phyloP scores from a whole-genome alignment of 345 rosid genomes.

The Eucalyptus coolabah region DNA sequence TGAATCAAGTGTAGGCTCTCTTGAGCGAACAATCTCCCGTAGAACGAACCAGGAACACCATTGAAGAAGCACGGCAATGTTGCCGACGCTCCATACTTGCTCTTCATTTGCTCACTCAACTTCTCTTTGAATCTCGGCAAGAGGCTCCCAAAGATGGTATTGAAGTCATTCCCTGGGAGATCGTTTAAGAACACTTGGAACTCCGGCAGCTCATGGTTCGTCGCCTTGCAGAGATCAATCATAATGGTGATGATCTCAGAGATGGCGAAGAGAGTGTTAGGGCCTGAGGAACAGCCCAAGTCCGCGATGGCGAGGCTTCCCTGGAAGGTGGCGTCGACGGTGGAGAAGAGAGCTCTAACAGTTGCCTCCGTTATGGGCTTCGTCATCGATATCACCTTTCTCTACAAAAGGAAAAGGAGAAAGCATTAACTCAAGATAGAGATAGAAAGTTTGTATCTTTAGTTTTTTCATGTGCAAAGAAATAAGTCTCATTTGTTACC shows the following conservation, averaged over 20 bases:
- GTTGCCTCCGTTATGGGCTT: not conserved
- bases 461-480: not conserved
- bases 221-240: not conserved
- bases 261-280: not conserved
- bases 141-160: not conserved
- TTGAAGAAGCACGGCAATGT: not conserved
- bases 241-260: not conserved
- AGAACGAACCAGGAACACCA: conserved; percentile 40
- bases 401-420: not conserved
- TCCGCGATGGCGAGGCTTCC: not conserved
- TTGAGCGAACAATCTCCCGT: conserved; percentile 23
- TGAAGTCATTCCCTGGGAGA: conserved; percentile 32
- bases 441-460: not conserved
- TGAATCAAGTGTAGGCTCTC: conserved; percentile 24
- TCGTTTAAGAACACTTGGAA: conserved; percentile 34
- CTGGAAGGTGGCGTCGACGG: not conserved
- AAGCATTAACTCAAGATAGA: too few relatives aligned
- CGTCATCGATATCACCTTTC: not conserved
- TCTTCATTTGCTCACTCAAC: not conserved
- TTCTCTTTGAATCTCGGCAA: not conserved
- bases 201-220: conserved; percentile 6
- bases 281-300: not conserved
- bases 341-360: not conserved
- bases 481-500: not conserved
- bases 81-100: not conserved